Evolutionary conservation across 2,329 filamentous ascomycete species (phyloP), one percentile per base, ranked within the genome.

Genomic region (Ophiostoma himal-ulmi): DNA sequence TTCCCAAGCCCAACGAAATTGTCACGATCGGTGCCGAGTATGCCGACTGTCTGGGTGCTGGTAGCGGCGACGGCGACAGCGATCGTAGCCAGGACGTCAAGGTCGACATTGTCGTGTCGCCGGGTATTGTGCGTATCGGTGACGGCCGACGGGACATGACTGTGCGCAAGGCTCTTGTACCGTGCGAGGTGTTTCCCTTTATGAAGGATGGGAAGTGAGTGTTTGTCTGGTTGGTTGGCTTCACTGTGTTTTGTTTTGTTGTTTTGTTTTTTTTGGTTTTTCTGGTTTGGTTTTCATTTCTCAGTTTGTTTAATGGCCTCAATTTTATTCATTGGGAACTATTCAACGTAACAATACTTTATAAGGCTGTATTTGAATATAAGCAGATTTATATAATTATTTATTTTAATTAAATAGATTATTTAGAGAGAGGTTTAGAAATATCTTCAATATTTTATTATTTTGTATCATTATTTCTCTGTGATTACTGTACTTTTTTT

Each of bases 41-140:
- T 65, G 57, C 70, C n/a, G 68, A 73, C 57, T 73, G 70, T 22
- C 48, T 71, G 41, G 68, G 68, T 1, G 52, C 68, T 13, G 22
- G 44, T 37, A 17, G 39, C 36, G 39, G n/a, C 39, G 66, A 66
- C 39, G 66, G 68, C 30, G 71, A 70, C 41, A 70, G 39, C 10
- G 26, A 62, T 14, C 39, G 30, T 44, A 68, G 68, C 5, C 37
- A 57, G 8, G 67, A 69, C 22, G 13, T 68, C 7, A 22, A 22
- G 17, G 72, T 73, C 36, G 72, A 74, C 39, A 39, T 73, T 13
- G 34, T 72, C 22, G 73, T 73, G 26, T 57, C 67, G 8, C 73
- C 73, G 4, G 71, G 71, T 1, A 34, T 73, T n/a, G 67, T 70
- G 37, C 71, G 70, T 13, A 36, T 73, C 22, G 73, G 72, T 13